Evolutionary conservation across 2,329 filamentous ascomycete genomes (phyloP).

Genomic region (Talaromyces amestolkiae): DNA sequence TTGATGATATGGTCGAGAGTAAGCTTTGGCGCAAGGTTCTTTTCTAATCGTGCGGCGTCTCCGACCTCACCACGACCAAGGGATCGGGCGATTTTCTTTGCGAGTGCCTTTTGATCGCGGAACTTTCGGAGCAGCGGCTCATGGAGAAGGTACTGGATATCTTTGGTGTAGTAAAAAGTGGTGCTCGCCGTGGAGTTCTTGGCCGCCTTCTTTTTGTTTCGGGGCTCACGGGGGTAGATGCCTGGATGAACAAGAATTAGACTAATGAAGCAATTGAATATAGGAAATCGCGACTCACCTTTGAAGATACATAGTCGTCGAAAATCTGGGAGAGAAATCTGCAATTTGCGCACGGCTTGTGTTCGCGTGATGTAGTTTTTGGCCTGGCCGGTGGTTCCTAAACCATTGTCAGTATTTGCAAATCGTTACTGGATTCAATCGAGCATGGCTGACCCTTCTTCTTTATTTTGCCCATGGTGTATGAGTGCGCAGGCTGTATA

Average conservation of each 20-base stretch:
- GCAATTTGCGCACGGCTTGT: slow-evolving; percentile 94
- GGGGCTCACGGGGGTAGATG: slow-evolving; percentile 95
- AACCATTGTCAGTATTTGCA: slow-evolving; percentile 12
- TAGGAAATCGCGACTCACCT: slow-evolving; percentile 46
- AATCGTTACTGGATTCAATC: background rate
- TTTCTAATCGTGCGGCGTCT: slow-evolving; percentile 85
- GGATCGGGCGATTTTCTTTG: slow-evolving; percentile 95
- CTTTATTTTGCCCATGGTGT: slow-evolving; percentile 73
- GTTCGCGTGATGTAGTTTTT: slow-evolving; percentile 99
- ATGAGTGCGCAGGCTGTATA: background rate
- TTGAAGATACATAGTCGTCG: slow-evolving; percentile 99
- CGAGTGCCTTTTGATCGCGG: slow-evolving; percentile 91
- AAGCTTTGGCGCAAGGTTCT: slow-evolving; percentile 84
- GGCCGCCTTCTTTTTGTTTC: slow-evolving; percentile 94
- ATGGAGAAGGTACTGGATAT: slow-evolving; percentile 97
- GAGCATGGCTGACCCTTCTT: slow-evolving; percentile 66
- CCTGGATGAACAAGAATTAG: slow-evolving; percentile 44
- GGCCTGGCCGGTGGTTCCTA: slow-evolving; percentile 80
- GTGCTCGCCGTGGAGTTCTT: slow-evolving; percentile 87
- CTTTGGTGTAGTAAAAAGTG: slow-evolving; percentile 89
- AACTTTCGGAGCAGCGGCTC: slow-evolving; percentile 93
- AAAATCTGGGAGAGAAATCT: slow-evolving; percentile 96
- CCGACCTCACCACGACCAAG: slow-evolving; percentile 86
- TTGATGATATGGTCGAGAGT: slow-evolving; percentile 95
- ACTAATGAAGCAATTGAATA: background rate